Conservation (phyloP, 768 basidiomycete species). For the Ramaria rubella region DNA sequence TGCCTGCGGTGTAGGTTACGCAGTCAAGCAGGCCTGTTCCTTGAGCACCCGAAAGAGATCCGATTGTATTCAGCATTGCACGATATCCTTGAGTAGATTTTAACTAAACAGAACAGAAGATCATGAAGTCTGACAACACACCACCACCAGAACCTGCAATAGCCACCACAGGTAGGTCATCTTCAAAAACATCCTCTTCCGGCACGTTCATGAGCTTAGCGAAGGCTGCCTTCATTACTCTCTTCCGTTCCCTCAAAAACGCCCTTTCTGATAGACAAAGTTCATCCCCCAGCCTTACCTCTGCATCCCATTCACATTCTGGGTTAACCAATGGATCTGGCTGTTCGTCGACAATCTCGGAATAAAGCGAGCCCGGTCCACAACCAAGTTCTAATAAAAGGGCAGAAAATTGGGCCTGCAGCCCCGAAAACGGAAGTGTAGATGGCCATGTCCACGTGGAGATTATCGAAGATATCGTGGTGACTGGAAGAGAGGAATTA, state of each 20-base stretch:
- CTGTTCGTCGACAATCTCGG: slow-evolving; percentile 17
- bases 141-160: slow-evolving; percentile 26
- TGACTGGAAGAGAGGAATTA: slow-evolving; percentile 12
- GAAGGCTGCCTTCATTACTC: slow-evolving; percentile 20
- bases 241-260: slow-evolving; percentile 20
- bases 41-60: slow-evolving; percentile 20
- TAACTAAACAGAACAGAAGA: background rate
- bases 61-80: slow-evolving; percentile 26
- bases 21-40: slow-evolving; percentile 21
- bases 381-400: slow-evolving; percentile 17
- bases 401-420: slow-evolving; percentile 14
- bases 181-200: slow-evolving; percentile 20
- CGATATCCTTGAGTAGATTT: slow-evolving; percentile 15
- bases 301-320: slow-evolving; percentile 25
- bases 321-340: slow-evolving; percentile 19
- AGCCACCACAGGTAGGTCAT: slow-evolving; percentile 27
- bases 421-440: slow-evolving; percentile 1
- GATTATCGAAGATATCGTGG: slow-evolving; percentile 10
- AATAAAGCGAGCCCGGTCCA: slow-evolving; percentile 20
- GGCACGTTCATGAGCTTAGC: slow-evolving; percentile 21
- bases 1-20: slow-evolving; percentile 23
- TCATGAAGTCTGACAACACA: slow-evolving; percentile 5
- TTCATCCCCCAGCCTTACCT: slow-evolving; percentile 24
- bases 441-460: slow-evolving; percentile 17
- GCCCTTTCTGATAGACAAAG: slow-evolving; percentile 22